Conservation (phyloP, 164 flowering plant genomes). For the Magnolia changhungtana region DNA sequence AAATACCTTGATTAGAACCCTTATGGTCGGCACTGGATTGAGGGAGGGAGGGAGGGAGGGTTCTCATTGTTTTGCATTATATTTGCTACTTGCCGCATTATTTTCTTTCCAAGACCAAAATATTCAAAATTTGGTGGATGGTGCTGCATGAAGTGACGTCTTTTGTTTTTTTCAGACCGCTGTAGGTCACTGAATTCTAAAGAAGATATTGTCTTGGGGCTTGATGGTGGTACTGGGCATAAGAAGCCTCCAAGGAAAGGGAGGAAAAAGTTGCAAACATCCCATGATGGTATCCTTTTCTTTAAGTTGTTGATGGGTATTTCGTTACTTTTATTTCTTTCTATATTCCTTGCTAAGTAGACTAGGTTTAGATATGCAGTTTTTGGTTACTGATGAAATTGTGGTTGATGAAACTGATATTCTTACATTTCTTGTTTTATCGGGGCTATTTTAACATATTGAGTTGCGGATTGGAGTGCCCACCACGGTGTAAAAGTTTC, state of each 20-base stretch:
- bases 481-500: no score
- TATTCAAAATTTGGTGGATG: background rate
- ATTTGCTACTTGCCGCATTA: background rate
- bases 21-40: no score
- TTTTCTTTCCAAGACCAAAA: background rate
- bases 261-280: constrained; percentile 47
- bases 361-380: background rate
- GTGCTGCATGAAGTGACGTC: constrained; percentile 12
- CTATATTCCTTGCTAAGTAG: background rate
- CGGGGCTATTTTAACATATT: no score
- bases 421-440: no score
- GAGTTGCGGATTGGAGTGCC: no score
- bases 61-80: background rate
- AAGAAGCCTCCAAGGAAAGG: constrained; percentile 72
- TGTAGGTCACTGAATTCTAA: constrained; percentile 45
- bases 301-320: background rate
- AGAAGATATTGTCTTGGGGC: constrained; percentile 38
- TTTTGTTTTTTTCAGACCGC: constrained; percentile 44
- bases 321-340: background rate
- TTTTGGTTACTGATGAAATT: background rate
- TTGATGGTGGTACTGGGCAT: constrained; percentile 45
- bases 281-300: constrained; percentile 54
- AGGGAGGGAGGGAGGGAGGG: no score
- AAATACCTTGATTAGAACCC: no score
- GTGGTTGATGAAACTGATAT: background rate